Percentiles rank a stretch among this genome's conserved stretches.
Evolutionary conservation across 225 moss, liverwort and hornwort species (phyloP).

Genomic region (Polytrichum formosum): DNA sequence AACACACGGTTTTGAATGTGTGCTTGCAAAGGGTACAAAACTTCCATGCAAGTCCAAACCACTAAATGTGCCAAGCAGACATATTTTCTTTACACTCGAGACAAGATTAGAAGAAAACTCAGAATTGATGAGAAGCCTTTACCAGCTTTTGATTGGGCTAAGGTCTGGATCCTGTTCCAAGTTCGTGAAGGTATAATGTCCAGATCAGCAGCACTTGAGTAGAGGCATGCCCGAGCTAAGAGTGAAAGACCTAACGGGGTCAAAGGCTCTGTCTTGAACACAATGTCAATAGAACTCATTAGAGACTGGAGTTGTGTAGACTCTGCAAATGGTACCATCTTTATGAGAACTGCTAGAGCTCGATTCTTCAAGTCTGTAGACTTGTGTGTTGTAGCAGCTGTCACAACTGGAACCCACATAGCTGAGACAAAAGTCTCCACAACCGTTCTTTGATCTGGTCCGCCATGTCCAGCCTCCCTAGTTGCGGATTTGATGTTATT

Average conservation of each 20-base stretch:
- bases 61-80: too few relatives aligned
- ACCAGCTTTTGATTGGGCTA: conserved; percentile 79
- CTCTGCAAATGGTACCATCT: conserved; percentile 70
- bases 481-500: conserved; percentile 16
- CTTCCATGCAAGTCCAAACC: too few relatives aligned
- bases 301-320: conserved; percentile 65
- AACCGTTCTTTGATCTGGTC: conserved; percentile 24
- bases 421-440: conserved; percentile 51
- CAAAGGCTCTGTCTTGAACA: conserved; percentile 63
- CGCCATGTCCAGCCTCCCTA: conserved; percentile 16
- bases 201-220: conserved; percentile 52
- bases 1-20: too few relatives aligned
- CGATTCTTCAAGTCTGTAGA: conserved; percentile 59
- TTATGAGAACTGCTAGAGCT: conserved; percentile 63
- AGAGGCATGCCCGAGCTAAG: conserved; percentile 66
- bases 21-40: too few relatives aligned
- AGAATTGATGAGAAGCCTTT: conserved; percentile 8
- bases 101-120: too few relatives aligned
- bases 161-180: conserved; percentile 61
- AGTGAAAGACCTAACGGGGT: conserved; percentile 71
- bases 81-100: too few relatives aligned
- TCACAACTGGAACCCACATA: conserved; percentile 68
- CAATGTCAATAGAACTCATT: conserved; percentile 58
- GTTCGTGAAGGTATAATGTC: conserved; percentile 62
- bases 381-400: conserved; percentile 61